Base-by-base conservation (phyloP, 805 yeast genomes). In the Ogataea methanolica region DNA sequence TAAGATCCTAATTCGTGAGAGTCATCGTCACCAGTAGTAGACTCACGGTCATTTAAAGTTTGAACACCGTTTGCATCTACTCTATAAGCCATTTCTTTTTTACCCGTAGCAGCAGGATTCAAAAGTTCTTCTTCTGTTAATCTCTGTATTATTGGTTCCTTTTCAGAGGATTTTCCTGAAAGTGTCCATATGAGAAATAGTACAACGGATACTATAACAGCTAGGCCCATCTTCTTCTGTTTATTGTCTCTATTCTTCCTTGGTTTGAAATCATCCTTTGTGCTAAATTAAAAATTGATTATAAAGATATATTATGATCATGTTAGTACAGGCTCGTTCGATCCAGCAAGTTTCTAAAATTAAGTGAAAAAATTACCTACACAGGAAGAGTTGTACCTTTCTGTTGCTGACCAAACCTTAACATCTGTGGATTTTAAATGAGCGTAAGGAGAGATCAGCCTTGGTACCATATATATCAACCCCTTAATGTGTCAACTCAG, bases 301-400 rank as follows among this genome's bases (percentile, higher is more conserved):
- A 22, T 15, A 22, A 8, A 23, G 9, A 23, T 4, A 5, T 42
- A 15, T 21, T 3, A 12, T 33, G n/a, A 19, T 33, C n/a, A 34
- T 35, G 39, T 35, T 35, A 42, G 39, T 35, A 42, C 26, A 22
- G n/a, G 34, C 36, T 22, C 5, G 8, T 14, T 7, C 4, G 6
- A 15, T 21, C 17, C 8, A 21, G 6, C n/a, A 21, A 19, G 17
- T 11, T 1, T 34, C 34, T 17, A n/a, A 12, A 33, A 29, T 4
- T 19, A 19, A 40, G 15, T 22, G 22, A 22, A 15, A 29, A 12
- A 16, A 5, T 21, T 15, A 67, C 72, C 53, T 54, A 68, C 72
- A 74, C 60, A 42, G 82, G 83, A 48, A 78, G 70, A 50, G 74
- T 81, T 33, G 72, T 58, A 62, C 71, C 74, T 64, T 72, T 73